These are phyloP conservation scores for Cladosporium sp. DNA, from an alignment of 2,329 filamentous ascomycete genomes.

Conservation along the genomic window DNA sequence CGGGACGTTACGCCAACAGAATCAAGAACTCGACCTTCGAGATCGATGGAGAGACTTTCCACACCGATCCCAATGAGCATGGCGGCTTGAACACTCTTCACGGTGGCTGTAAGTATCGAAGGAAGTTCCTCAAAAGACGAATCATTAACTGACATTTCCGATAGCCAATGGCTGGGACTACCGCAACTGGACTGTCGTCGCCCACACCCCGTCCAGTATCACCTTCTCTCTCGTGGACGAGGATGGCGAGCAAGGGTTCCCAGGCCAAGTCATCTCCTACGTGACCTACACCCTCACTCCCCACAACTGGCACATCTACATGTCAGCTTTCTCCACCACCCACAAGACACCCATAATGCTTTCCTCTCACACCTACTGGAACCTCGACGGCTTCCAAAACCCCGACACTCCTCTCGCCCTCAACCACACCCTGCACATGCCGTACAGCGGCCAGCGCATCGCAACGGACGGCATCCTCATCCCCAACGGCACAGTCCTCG, in stretches of 20 bases:
- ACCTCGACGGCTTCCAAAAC: constrained; percentile 74
- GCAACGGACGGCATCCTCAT: constrained; percentile 56
- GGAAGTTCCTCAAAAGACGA: constrained; percentile 44
- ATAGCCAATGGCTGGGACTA: constrained; percentile 53
- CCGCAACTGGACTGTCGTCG: constrained; percentile 67
- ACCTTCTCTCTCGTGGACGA: constrained; percentile 72
- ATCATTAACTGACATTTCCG: constrained; percentile 33
- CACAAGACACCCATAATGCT: constrained; percentile 82
- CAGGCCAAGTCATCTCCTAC: constrained; percentile 69
- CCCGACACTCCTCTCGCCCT: constrained; percentile 60
- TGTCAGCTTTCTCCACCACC: constrained; percentile 65
- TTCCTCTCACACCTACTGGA: constrained; percentile 74
- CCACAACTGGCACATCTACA: constrained; percentile 67
- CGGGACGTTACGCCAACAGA: constrained; percentile 73
- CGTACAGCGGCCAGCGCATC: constrained; percentile 67
- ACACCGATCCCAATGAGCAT: constrained; percentile 50
- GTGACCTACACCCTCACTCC: constrained; percentile 68
- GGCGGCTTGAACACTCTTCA: constrained; percentile 50
- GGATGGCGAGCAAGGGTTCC: constrained; percentile 72
- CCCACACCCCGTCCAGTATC: constrained; percentile 63
- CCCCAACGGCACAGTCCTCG: constrained; percentile 57
- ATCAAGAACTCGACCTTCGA: constrained; percentile 67
- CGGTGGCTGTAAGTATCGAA: constrained; percentile 35
- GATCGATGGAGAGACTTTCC: constrained; percentile 44
- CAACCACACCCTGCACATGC: constrained; percentile 70